phyloP scores from a whole-genome alignment of 2,329 filamentous ascomycete species.

The Colletotrichum scovillei region DNA sequence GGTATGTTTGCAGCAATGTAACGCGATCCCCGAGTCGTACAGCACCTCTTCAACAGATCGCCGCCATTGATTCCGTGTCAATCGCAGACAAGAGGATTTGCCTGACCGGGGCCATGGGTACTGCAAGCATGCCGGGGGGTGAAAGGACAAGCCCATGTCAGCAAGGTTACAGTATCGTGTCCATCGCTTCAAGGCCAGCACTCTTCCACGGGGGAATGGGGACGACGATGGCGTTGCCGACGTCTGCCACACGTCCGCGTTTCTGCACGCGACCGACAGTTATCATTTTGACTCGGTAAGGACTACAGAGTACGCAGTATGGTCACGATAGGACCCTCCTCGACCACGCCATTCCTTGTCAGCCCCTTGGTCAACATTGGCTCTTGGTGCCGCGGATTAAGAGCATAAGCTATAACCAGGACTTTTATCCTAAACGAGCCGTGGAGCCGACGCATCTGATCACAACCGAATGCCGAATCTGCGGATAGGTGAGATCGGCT shows the following conservation, averaged over 20 bases:
- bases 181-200: background rate
- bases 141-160: conserved; percentile 1
- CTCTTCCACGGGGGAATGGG: conserved; percentile 3
- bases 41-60: background rate
- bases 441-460: conserved; percentile 34
- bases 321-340: conserved; percentile 11
- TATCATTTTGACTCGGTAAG: background rate
- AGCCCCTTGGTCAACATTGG: conserved; percentile 4
- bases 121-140: background rate
- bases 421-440: conserved; percentile 22
- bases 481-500: conserved; percentile 26
- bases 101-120: background rate
- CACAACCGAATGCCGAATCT: conserved; percentile 36
- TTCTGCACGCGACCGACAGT: conserved; percentile 8
- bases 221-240: conserved; percentile 19
- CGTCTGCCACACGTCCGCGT: conserved; percentile 8
- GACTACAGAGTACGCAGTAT: background rate
- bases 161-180: conserved; percentile 2
- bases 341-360: conserved; percentile 3
- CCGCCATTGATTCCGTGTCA: background rate
- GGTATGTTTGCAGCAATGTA: conserved; percentile 19
- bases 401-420: conserved; percentile 21
- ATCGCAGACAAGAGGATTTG: conserved; percentile 2
- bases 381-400: conserved; percentile 10
- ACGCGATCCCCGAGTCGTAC: conserved; percentile 28